These are phyloP conservation scores for Cucumis melo DNA, from an alignment of 306 rosid species.

Conservation along the genomic window DNA sequence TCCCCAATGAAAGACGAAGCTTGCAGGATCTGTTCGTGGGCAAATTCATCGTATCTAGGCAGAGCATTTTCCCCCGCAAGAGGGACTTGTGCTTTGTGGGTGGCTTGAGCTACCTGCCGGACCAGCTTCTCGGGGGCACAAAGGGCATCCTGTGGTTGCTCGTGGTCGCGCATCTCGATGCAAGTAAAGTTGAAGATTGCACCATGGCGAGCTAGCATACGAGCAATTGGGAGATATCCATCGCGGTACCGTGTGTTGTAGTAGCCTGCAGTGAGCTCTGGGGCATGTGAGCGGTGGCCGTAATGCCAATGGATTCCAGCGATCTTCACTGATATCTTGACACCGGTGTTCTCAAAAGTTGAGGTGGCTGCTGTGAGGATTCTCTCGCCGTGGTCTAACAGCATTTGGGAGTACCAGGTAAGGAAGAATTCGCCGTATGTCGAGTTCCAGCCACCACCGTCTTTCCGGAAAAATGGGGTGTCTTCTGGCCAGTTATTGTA, in stretches of 20 bases:
- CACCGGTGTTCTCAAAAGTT: constrained; percentile 33
- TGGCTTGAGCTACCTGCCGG: constrained; percentile 68
- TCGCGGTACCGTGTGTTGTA: constrained; percentile 73
- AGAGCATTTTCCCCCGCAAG: constrained; percentile 93
- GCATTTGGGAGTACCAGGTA: constrained; percentile 81
- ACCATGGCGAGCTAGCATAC: constrained; percentile 82
- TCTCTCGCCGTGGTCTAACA: constrained; percentile 80
- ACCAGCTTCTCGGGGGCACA: constrained; percentile 89
- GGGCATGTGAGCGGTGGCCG: constrained; percentile 89
- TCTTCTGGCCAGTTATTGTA: constrained; percentile 99
- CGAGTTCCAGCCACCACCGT: constrained; percentile 78
- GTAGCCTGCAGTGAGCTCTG: constrained; percentile 97
- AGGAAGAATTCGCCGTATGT: constrained; percentile 78
- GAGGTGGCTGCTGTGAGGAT: constrained; percentile 61
- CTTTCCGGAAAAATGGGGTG: constrained; percentile 62
- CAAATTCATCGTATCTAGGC: constrained; percentile 52
- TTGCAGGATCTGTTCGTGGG: constrained; percentile 57
- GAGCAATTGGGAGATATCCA: constrained; percentile 86
- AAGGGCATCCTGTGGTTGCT: constrained; percentile 82
- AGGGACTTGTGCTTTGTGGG: constrained; percentile 46
- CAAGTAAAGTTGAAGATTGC: constrained; percentile 93
- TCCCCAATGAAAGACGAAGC: constrained; percentile 45
- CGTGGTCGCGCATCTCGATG: constrained; percentile 85
- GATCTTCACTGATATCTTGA: constrained; percentile 74
- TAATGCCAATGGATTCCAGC: constrained; percentile 99